Evolutionary conservation across 2,329 filamentous ascomycete species (phyloP).

Genomic region (Thielaviopsis ethacetica): DNA sequence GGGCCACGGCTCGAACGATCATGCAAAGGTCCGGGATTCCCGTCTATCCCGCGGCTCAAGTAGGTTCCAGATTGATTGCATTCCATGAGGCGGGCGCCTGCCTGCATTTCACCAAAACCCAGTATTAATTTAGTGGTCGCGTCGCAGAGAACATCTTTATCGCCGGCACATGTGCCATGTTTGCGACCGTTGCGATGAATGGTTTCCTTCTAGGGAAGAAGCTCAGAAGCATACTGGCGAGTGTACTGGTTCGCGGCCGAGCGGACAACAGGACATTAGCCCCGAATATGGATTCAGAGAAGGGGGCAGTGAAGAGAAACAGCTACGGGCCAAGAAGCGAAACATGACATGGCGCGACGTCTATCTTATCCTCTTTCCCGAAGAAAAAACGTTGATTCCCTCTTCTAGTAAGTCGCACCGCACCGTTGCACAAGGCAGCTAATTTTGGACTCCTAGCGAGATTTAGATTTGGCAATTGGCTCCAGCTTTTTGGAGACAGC

Average conservation of each 20-base stretch:
- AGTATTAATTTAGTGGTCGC: not conserved
- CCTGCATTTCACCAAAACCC: not conserved
- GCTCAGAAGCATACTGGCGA: not conserved
- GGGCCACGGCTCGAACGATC: conserved; percentile 7
- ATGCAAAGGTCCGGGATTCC: conserved; percentile 9
- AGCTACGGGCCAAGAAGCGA: conserved; percentile 8
- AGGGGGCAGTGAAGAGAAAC: not conserved
- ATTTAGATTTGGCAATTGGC: not conserved
- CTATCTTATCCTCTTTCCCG: conserved; percentile 8
- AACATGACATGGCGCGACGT: conserved; percentile 9
- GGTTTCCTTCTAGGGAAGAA: conserved; percentile 3
- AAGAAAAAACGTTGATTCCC: conserved; percentile 3
- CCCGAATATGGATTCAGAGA: conserved; percentile 7
- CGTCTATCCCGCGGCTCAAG: conserved; percentile 9
- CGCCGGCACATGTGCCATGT: conserved; percentile 8
- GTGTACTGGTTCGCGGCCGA: not conserved
- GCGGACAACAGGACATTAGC: not conserved
- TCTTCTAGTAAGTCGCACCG: conserved; percentile 5
- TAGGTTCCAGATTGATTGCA: not conserved
- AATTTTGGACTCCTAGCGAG: not conserved
- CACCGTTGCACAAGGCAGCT: not conserved
- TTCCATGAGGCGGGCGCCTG: not conserved
- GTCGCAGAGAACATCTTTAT: conserved; percentile 10
- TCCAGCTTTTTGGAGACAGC: not conserved
- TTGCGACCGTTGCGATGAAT: not conserved